phyloP scores from a whole-genome alignment of 1,284 basidiomycete species.

The Tylopilus sp. region DNA sequence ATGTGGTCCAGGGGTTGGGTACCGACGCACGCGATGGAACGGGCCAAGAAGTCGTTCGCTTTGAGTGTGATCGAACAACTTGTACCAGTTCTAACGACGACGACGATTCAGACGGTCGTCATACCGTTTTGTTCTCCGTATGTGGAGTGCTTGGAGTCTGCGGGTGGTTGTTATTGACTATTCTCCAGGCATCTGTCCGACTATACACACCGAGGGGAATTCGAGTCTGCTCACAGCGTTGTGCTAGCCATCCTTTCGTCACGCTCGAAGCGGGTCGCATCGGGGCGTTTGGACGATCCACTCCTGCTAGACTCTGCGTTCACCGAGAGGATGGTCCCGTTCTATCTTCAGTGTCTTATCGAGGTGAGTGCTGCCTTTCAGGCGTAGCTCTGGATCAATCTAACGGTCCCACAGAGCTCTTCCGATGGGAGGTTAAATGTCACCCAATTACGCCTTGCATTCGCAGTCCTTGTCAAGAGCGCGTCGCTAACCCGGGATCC shows the following conservation, averaged over 20 bases:
- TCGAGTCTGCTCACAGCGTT: constrained; percentile 73
- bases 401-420: constrained; percentile 52
- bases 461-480: constrained; percentile 57
- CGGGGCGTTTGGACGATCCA: constrained; percentile 9
- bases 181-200: constrained; percentile 50
- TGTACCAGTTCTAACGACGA: constrained; percentile 50
- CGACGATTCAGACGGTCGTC: constrained; percentile 47
- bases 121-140: constrained; percentile 61
- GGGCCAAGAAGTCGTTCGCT: constrained; percentile 57
- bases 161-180: neutral
- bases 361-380: constrained; percentile 42
- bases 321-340: constrained; percentile 58
- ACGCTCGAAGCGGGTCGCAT: constrained; percentile 40
- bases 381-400: neutral
- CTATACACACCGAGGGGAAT: constrained; percentile 59
- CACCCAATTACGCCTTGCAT: constrained; percentile 62
- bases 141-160: constrained; percentile 26
- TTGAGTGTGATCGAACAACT: constrained; percentile 70
- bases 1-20: constrained; percentile 19
- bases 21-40: constrained; percentile 26
- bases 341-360: constrained; percentile 61
- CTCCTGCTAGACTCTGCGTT: constrained; percentile 32
- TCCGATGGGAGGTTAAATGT: constrained; percentile 52
- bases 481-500: constrained; percentile 40
- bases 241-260: constrained; percentile 64